Evolutionary conservation across 495 filamentous ascomycete genomes (phyloP), one percentile per base, ranked within the genome.

Genomic region (Xylaria palmicola): DNA sequence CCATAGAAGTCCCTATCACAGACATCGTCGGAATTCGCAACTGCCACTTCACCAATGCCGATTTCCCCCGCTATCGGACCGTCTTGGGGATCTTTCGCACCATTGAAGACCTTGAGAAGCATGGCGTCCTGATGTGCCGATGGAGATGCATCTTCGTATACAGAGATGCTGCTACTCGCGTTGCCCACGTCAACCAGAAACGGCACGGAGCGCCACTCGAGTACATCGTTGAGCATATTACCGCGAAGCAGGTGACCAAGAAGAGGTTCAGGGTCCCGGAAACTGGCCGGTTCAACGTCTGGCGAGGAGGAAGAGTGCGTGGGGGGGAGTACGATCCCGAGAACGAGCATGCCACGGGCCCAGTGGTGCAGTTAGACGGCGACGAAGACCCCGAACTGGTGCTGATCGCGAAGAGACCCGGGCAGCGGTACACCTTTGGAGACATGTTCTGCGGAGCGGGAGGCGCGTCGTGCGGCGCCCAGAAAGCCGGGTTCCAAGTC

Each of bases 361-460:
- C 40, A 12, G 44, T 62, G 6, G 50, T 63, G 1, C 47, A 47
- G 5, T 1, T 58, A 20, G 55, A 60, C 9, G 37, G 39, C 13
- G 36, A 49, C 19, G 45, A 37, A 40, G 49, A 63, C 19, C 29
- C 34, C 0, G 53, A 53, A 6, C 29, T 56, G 13, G 17, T 39
- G 0, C 49, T 60, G 53, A 62, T 64, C 10, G 39, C 40, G 20
- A 68, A 50, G 56, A 65, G 64, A 5, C 67, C 32, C 0, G 72
- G 71, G 0, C 78, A 82, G 12, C 56, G 69, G 24, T 92, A 90
- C 56, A 86, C 85, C 0, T 86, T 89, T 29, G 86, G 83, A 0
- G 90, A 94, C 66, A 80, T 78, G 1, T 93, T 92, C 64, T 90
- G 88, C 55, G 91, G 92, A 4, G 89, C 82, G 32, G 92, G 92